Evolutionary conservation across 305 asterid genomes (phyloP), one percentile per base, ranked within the genome.

Genomic region (Andrographis paniculata): DNA sequence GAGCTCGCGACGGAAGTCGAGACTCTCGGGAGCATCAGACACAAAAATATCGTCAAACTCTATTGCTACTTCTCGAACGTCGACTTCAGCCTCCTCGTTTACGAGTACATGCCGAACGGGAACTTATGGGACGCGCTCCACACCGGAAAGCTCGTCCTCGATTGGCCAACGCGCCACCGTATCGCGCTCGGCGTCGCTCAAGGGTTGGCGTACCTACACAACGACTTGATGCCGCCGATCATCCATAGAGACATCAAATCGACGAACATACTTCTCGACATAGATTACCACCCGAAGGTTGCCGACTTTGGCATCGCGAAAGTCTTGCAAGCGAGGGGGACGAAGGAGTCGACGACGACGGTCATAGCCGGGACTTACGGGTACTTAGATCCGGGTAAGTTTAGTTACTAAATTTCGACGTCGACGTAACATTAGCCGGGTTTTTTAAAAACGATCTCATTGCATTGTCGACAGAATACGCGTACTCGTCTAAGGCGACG

Each of bases 231-330:
- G 68, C 77, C 78, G 1, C 83, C 87, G 1, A 89, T 89, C 14
- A 70, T 89, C 17, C 97, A 89, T 40, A 65, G 97, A 33, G 95
- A 89, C 40, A 80, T 89, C 61, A 85, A 89, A 63, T 82, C 98
- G 0, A 85, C 89, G 3, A 89, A 85, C 57, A 80, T 89, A 59
- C 68, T 89, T 12, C 66, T 89, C 60, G 98, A 89, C 28, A 59
- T 67, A 1, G 68, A 80, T 66, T 80, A 75, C 23, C 84, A 70
- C 15, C 79, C 98, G 0, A 89, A 89, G 50, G 94, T 89, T 14
- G 98, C 94, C 0, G 98, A 89, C 55, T 89, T 89, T 35, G 98
- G 95, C 15, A 76, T 89, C 0, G 98, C 98, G 2, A 89, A 85
- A 58, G 91, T 89, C 45, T 65, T 89, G 60, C 93, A 74, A 53